Evolutionary conservation across 164 flowering plant species (phyloP), one percentile per base, ranked within the genome.

Genomic region (Liriodendron chinense): DNA sequence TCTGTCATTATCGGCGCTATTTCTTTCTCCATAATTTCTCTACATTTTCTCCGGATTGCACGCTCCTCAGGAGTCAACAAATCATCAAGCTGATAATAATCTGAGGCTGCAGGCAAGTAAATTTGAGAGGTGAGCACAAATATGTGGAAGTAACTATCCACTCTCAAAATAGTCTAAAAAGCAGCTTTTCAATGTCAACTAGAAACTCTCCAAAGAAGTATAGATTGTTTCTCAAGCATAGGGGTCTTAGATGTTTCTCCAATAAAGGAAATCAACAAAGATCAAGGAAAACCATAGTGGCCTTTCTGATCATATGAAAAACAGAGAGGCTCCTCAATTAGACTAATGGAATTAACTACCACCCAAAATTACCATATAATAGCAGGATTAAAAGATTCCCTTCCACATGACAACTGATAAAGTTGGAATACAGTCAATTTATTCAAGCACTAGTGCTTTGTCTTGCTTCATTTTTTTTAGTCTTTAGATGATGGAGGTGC

Each of bases 41-140:
- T 82, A 28, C 94, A 92, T 86, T 79, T 90, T 74, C 50, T 72
- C 75, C 89, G 80, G 71, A 89, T 14, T 48, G 87, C 85, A 78
- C 80, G 89, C 86, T 94, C 98, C 86, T 88, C 97, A 7, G 85
- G 81, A 65, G 87, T 89, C 80, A 96, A 86, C 25, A 96, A 79
- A 80, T 96, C 99, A 86, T 87, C 86, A 79, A 85, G 86, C 21
- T 89, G 93, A 83, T 87, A 96, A 82, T 91, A 96, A 80, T 96
- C 98, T 8, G 97, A 94, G 24, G 78, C 99, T 96, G 92, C 34
- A 79, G 76, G 49, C n/a, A 28, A 48, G 74, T 25, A 12, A 71
- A 28, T 49, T 76, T 62, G 20, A 57, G 34, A 66, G 59, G 59
- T 53, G 59, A 16, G 59, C 9, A 65, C 43, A 21, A 65, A n/a